Evolutionary conservation across 148 eudicot species (phyloP), one percentile per base, ranked within the genome.

Genomic region (Mesembryanthemum crystallinum): DNA sequence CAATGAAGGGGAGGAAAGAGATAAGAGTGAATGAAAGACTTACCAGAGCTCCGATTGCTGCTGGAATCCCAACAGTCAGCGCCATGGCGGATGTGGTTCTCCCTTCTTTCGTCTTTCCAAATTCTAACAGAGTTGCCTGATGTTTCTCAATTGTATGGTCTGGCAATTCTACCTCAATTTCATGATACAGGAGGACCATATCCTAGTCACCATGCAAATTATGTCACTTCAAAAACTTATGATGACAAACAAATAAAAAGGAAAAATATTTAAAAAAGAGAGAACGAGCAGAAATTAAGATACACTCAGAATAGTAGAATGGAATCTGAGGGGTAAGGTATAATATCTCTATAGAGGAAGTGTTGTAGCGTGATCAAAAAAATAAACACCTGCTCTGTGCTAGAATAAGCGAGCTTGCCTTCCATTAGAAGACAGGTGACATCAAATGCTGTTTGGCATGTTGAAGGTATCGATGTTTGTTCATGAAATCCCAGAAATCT

Each of bases 11-110:
- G 30, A 25, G 30, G 29, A 10, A 80, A 7, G 13, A 67, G 47
- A 23, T 49, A n/a, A 39, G 32, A 63, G 43, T 5, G 24, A 67
- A 6, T 2, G 39, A 30, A n/a, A 65, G 74, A 72, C n/a, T 59
- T 80, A 95, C 98, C 94, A 95, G 73, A 73, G 98, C 97, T 83
- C 96, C 98, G 57, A 90, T 88, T 49, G 98, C 98, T 60, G 90
- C 94, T 58, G 97, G 97, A 75, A 95, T 78, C 58, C 97, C 98
- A 73, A 95, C 98, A 45, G 97, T 95, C 37, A 85, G 84, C 47
- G 98, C 96, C 98, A 92, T 95, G 73, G 98, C 97, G 7, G 91
- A 81, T 39, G 88, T 90, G 30, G 80, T 83, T 81, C 81, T 92
- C 69, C 85, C 94, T 68, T 81, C 79, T 27, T 80, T 81, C 15